Base-by-base conservation (phyloP, 202 grass and related monocot species). In the Cymbopogon flexuosus region DNA sequence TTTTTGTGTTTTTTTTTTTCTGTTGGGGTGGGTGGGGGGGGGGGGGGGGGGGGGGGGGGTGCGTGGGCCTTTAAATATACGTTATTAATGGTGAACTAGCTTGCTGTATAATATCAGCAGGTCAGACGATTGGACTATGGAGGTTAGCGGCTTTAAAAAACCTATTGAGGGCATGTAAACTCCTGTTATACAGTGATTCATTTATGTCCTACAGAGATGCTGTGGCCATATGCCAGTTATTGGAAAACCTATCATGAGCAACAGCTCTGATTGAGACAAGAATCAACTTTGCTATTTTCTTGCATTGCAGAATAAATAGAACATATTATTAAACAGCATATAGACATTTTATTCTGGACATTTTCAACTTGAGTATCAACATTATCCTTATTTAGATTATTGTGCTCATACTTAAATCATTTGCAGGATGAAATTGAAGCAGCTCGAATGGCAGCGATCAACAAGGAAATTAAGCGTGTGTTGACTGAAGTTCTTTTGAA, bases 401-500 rank as follows among this genome's bases (percentile, higher is more conserved):
- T 67, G 10, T 85, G 41, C 60, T 75, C 8, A 75, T 24, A 86
- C 22, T 62, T 54, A 56, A 75, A 73, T 56, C 59, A 24, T 67
- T 69, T 90, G 79, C 85, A 99, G 96, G 96, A 95, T 83, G 92
- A 91, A 83, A 62, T 91, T 16, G 90, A 93, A 83, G 87, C 62
- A 78, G 77, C 84, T 60, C 87, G 83, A 72, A 74, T 59, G 49
- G 82, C 72, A 21, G 88, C 88, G 82, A 82, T 98, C 60, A 98
- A 98, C 88, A 88, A 86, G 64, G 95, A 98, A 89, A 98, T 98
- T 79, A 98, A 98, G 73, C 92, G 88, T 36, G 87, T 98, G 11
- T 86, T 98, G 76, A 98, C 95, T 75, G 95, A 98, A 91, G 92
- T 98, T 67, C 86, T 98, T 79, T 75, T 98, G 68, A 92, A 98